phyloP scores from a whole-genome alignment of 1,284 basidiomycete genomes.

The Rhizoctonia solani region DNA sequence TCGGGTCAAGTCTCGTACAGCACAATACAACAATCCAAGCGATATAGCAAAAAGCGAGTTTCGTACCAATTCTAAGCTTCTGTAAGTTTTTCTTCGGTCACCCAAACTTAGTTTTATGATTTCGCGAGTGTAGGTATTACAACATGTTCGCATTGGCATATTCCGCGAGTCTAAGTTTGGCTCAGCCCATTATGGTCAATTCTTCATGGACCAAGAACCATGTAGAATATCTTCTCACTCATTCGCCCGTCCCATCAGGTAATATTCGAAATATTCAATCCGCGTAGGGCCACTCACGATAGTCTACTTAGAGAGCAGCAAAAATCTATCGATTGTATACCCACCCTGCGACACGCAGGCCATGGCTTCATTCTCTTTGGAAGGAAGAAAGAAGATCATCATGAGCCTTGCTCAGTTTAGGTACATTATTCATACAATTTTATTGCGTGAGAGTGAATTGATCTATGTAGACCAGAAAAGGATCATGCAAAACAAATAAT shows the following conservation, averaged over 20 bases:
- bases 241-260: slow-evolving; percentile 46
- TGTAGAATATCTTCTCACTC: slow-evolving; percentile 56
- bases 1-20: slow-evolving; percentile 67
- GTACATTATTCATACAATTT: slow-evolving; percentile 54
- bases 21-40: slow-evolving; percentile 70
- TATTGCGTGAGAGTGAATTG: neutral
- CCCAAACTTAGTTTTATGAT: slow-evolving; percentile 4
- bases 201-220: slow-evolving; percentile 94
- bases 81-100: slow-evolving; percentile 54
- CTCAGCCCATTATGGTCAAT: slow-evolving; percentile 83
- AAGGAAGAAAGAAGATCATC: slow-evolving; percentile 65
- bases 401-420: slow-evolving; percentile 91
- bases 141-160: slow-evolving; percentile 85
- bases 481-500: slow-evolving; percentile 83
- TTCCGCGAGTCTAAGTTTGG: slow-evolving; percentile 69
- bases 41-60: slow-evolving; percentile 62
- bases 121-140: slow-evolving; percentile 71
- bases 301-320: neutral
- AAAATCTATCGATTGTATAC: slow-evolving; percentile 62
- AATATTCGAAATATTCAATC: neutral
- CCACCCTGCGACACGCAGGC: slow-evolving; percentile 90
- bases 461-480: slow-evolving; percentile 79
- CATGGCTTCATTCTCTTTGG: slow-evolving; percentile 67
- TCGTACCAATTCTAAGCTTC: slow-evolving; percentile 69
- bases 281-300: neutral